Base-by-base conservation (phyloP, 2,329 filamentous ascomycete species). In the Ophioceras dolichostomum region DNA sequence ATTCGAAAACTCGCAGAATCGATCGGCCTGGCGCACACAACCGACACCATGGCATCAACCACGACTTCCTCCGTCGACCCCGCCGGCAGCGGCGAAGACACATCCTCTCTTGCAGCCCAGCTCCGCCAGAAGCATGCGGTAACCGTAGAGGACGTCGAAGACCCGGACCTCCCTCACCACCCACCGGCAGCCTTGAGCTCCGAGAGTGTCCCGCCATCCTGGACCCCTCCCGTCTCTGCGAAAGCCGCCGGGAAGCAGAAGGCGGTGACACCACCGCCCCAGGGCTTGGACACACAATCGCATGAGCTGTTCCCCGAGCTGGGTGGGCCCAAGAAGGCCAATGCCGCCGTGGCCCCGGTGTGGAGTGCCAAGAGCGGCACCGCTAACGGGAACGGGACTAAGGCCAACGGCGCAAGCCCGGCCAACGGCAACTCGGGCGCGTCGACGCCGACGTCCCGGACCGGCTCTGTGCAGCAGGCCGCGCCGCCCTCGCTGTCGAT, bases 241-340 rank as follows among this genome's bases (percentile, higher is more conserved):
- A 84, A 82, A 59, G 69, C 75, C 42, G 73, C 74, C 32, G 76
- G 73, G 37, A 86, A 84, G 65, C 76, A 82, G 54, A 79, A 79
- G 55, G 67, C 66, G 26, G 65, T 73, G 39, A 58, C 67, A 24
- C 55, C 53, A 32, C 46, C 56, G 31, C 43, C 59, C 22, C 59
- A 62, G 31, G 49, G 68, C 37, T 64, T 95, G 43, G 85, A 96
- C 58, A 88, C 85, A 16, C 73, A 84, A 52, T 94, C 85, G 14
- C 83, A 93, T 54, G 88, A 96, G 60, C 67, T 84, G 41, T 98
- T 98, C 70, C 91, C 91, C n/a, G 79, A 88, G 49, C 74, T 98
- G 33, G 89, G 88, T 44, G 73, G 64, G 17, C 59, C 68, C 40
- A 77, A 76, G 58, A 88, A 87, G 60, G 65, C 76, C 14, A 59